phyloP scores from a whole-genome alignment of 2,329 filamentous ascomycete species.

The Claviceps quebecensis region DNA sequence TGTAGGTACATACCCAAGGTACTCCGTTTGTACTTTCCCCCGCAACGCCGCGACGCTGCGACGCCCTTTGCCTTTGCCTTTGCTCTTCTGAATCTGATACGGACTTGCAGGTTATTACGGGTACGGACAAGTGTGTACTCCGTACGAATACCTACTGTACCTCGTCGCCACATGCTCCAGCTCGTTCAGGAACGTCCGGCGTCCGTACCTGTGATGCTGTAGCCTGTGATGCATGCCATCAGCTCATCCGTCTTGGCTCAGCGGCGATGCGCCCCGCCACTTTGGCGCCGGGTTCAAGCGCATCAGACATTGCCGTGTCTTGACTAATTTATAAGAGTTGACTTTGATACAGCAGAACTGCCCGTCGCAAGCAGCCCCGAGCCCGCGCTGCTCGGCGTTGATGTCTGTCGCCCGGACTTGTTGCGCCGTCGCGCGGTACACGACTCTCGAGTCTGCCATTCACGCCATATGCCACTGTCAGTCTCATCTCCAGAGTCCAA shows the following conservation, averaged over 20 bases:
- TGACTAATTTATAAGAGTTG: too few species aligned
- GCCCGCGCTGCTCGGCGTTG: background rate
- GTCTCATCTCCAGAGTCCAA: too few species aligned
- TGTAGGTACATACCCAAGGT: too few species aligned
- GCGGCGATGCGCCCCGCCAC: background rate
- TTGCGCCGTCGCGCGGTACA: too few species aligned
- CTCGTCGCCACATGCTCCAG: background rate
- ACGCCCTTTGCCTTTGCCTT: too few species aligned
- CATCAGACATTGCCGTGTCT: background rate
- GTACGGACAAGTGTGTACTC: background rate
- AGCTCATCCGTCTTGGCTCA: background rate
- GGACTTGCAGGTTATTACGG: background rate
- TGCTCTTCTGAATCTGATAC: background rate
- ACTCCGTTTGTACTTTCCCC: too few species aligned
- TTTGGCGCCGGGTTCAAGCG: background rate
- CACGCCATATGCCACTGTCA: too few species aligned
- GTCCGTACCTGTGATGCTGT: too few species aligned
- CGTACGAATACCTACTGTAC: background rate
- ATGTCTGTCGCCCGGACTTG: too few species aligned
- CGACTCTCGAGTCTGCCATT: too few species aligned
- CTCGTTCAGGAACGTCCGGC: background rate
- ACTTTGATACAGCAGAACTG: background rate
- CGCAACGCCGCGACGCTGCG: too few species aligned
- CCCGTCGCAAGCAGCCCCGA: background rate
- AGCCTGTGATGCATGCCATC: constrained; percentile 6